Conservation (phyloP, 805 yeast genomes). For the Scheffersomyces coipomensis region DNA sequence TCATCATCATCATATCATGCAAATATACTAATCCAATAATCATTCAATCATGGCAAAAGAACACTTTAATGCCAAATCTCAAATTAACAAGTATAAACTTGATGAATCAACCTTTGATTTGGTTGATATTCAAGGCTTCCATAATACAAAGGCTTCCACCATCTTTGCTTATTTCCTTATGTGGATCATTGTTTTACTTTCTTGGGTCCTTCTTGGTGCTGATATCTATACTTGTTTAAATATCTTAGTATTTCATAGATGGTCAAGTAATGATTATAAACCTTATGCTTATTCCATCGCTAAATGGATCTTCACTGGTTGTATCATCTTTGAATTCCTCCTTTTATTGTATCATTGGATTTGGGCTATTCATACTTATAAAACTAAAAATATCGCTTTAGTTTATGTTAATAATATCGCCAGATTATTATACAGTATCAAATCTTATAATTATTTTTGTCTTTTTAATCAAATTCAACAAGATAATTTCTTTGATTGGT, state of each 20-base stretch:
- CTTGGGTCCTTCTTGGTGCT: slow-evolving; percentile 54
- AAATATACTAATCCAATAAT: neutral
- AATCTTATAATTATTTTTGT: slow-evolving; percentile 65
- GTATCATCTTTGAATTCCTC: slow-evolving; percentile 70
- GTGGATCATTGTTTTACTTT: slow-evolving; percentile 50
- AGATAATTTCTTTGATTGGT: slow-evolving; percentile 62
- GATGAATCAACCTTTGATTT: slow-evolving; percentile 48
- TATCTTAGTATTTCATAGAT: slow-evolving; percentile 67
- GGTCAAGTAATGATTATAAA: slow-evolving; percentile 54
- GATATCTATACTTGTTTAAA: slow-evolving; percentile 80
- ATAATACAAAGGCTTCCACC: slow-evolving; percentile 43
- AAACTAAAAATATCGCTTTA: slow-evolving; percentile 63
- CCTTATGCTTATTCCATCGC: slow-evolving; percentile 51
- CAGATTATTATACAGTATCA: slow-evolving; percentile 53
- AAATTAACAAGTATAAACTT: slow-evolving; percentile 20
- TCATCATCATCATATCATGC: neutral
- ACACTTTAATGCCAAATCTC: slow-evolving; percentile 7
- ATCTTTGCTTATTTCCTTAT: slow-evolving; percentile 41
- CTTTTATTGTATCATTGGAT: slow-evolving; percentile 56
- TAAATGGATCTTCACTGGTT: slow-evolving; percentile 75
- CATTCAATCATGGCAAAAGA: slow-evolving; percentile 3
- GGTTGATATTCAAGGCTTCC: slow-evolving; percentile 46
- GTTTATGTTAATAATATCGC: slow-evolving; percentile 70
- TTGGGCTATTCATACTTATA: slow-evolving; percentile 56
- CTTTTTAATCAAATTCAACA: slow-evolving; percentile 66